Evolutionary conservation across 2,329 filamentous ascomycete genomes (phyloP).

Genomic region (Paraphoma chrysanthemicola): DNA sequence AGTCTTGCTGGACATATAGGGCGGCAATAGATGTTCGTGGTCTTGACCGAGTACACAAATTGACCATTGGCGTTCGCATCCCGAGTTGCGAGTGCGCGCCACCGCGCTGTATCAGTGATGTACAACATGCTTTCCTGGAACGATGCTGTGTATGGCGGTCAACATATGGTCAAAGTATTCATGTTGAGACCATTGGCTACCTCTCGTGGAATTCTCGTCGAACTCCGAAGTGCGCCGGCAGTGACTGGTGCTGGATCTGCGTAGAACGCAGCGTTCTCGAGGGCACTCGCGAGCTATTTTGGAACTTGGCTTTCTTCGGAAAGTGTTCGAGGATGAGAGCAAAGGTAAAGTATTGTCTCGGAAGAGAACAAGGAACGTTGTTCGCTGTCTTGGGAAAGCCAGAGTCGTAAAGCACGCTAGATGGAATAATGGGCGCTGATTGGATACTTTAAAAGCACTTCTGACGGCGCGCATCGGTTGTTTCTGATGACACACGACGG

Average conservation of each 20-base stretch:
- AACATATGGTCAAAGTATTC: no score
- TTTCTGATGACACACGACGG: neutral
- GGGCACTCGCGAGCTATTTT: no score
- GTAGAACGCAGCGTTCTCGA: no score
- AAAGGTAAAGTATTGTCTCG: no score
- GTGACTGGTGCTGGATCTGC: no score
- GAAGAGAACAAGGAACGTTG: no score
- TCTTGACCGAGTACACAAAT: slow-evolving; percentile 65
- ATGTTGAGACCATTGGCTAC: neutral
- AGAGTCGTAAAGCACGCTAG: no score
- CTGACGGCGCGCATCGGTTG: neutral
- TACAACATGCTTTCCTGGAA: slow-evolving; percentile 30
- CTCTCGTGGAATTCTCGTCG: neutral
- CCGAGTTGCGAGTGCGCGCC: slow-evolving; percentile 54
- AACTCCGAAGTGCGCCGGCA: no score
- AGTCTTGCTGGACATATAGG: slow-evolving; percentile 68
- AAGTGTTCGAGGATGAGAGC: no score
- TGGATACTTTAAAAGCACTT: slow-evolving; percentile 30
- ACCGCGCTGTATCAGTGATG: slow-evolving; percentile 41
- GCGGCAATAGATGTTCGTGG: slow-evolving; percentile 66
- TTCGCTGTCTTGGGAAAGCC: no score
- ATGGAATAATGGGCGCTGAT: slow-evolving; percentile 14
- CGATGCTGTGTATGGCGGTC: no score
- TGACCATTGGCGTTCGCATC: slow-evolving; percentile 51
- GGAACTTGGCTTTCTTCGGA: no score